Conservation (phyloP, 140 eudicot species). For the Anethum foeniculum region DNA sequence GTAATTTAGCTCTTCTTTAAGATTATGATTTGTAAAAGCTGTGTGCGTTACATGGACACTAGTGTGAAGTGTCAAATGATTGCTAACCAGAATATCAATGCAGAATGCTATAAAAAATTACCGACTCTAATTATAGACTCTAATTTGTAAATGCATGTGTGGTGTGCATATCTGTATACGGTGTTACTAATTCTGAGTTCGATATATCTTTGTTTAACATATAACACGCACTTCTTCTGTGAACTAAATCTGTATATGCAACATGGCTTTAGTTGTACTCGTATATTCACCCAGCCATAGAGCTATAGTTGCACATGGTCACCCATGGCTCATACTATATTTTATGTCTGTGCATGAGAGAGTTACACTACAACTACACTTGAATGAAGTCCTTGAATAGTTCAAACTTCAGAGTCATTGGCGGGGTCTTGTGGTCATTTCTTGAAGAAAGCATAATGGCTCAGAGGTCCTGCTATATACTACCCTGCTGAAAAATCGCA, state of each 20-base stretch:
- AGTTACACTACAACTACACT: background rate
- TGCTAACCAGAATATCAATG: too few species aligned
- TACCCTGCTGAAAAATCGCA: background rate
- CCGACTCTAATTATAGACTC: too few species aligned
- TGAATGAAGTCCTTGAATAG: background rate
- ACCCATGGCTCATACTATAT: background rate
- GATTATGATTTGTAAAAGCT: background rate
- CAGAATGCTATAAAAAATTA: background rate
- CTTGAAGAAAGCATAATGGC: slow-evolving; percentile 1
- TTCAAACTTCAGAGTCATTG: background rate
- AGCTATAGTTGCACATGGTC: background rate
- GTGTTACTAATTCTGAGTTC: background rate
- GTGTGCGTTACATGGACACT: too few species aligned
- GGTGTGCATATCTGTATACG: background rate
- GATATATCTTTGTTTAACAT: background rate
- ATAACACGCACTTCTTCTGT: background rate
- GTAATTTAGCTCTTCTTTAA: background rate
- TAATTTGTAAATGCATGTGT: too few species aligned
- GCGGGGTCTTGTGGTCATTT: background rate
- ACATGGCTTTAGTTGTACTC: background rate
- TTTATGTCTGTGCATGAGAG: background rate
- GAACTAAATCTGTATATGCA: background rate
- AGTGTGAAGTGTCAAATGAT: too few species aligned
- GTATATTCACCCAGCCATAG: background rate
- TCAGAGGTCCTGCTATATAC: background rate